Evolutionary conservation across 225 moss, liverwort and hornwort species (phyloP).

Genomic region (Asterella californica): DNA sequence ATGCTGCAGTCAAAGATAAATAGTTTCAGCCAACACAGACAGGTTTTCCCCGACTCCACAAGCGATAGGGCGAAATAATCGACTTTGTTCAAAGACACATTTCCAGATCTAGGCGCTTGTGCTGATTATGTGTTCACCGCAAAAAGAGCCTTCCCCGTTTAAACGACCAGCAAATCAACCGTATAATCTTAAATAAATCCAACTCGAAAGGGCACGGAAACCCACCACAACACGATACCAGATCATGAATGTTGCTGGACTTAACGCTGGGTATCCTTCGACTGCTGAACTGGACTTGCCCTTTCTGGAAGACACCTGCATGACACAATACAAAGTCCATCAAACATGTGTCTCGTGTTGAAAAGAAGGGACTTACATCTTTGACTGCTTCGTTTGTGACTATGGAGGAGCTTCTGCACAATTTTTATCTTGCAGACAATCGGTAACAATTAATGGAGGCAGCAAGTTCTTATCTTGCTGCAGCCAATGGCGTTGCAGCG

Average conservation of each 20-base stretch:
- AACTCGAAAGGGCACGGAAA: not conserved
- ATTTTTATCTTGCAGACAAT: not conserved
- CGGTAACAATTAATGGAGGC: too few species aligned
- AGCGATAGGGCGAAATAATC: too few species aligned
- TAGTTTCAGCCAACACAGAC: not conserved
- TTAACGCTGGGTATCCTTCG: constrained; percentile 68
- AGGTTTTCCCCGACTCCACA: not conserved
- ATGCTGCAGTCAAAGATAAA: constrained; percentile 42
- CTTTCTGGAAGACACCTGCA: constrained; percentile 63
- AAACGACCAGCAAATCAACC: not conserved
- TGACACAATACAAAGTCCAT: not conserved
- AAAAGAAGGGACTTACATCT: not conserved
- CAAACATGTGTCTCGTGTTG: not conserved
- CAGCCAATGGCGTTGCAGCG: too few species aligned
- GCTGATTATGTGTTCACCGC: not conserved
- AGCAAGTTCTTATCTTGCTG: too few species aligned
- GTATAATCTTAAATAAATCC: not conserved
- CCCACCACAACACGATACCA: constrained; percentile 89
- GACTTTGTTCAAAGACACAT: too few species aligned
- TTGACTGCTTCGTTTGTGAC: not conserved
- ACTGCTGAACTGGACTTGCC: constrained; percentile 52
- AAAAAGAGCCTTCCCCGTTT: not conserved
- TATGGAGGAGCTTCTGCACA: not conserved
- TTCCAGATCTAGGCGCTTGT: too few species aligned
- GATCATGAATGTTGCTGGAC: constrained; percentile 61